These are phyloP conservation scores for Boletus calvinii DNA, from an alignment of 1,284 basidiomycete genomes.

Conservation along the genomic window DNA sequence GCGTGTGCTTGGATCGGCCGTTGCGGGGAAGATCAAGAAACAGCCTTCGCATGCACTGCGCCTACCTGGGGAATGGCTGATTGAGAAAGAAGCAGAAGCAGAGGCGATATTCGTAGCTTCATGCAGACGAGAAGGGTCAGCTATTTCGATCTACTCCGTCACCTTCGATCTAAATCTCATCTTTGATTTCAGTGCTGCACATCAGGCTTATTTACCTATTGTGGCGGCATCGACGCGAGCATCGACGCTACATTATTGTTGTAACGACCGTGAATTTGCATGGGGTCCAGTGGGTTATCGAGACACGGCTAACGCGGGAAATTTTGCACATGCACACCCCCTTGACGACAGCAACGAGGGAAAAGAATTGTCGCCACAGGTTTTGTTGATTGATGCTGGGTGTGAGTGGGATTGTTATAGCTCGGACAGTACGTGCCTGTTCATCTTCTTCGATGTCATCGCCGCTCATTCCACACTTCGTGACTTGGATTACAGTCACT, in stretches of 20 bases:
- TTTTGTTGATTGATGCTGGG: constrained; percentile 88
- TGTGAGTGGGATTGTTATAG: constrained; percentile 87
- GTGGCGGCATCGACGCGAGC: constrained; percentile 82
- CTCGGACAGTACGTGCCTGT: constrained; percentile 57
- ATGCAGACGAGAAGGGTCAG: constrained; percentile 81
- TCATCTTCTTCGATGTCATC: not conserved
- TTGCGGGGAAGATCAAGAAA: constrained; percentile 49
- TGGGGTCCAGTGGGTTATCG: constrained; percentile 69
- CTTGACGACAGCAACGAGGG: constrained; percentile 14
- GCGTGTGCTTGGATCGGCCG: constrained; percentile 80
- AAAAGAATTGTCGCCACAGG: constrained; percentile 63
- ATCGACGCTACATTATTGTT: constrained; percentile 88
- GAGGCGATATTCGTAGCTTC: constrained; percentile 89
- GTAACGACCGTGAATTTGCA: constrained; percentile 76
- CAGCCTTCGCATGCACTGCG: constrained; percentile 44
- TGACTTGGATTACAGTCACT: constrained; percentile 47
- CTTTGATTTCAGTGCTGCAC: constrained; percentile 55
- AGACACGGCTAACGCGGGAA: constrained; percentile 53
- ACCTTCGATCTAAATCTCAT: constrained; percentile 5
- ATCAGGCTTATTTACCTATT: constrained; percentile 89
- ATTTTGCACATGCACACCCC: constrained; percentile 40
- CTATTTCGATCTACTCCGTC: constrained; percentile 6
- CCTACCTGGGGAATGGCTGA: constrained; percentile 77
- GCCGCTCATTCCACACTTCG: not conserved
- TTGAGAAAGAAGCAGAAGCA: constrained; percentile 87